Evolutionary conservation across 139 green algal species (phyloP).

Genomic region (Marvania coccoides): DNA sequence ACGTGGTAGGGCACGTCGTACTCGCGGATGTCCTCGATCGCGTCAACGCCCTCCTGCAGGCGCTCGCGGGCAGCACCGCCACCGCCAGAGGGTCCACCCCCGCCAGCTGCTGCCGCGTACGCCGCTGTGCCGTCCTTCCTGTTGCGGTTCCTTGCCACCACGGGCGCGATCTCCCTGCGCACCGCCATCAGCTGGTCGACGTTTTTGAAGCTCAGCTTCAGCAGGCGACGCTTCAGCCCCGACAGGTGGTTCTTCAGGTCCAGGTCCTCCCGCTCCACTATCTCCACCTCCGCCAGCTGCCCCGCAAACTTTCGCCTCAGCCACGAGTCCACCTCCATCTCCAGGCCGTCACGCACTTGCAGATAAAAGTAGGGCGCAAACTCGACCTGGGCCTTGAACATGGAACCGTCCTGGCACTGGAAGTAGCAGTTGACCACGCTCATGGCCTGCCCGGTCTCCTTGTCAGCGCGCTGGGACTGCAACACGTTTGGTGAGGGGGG

Average conservation of each 20-base stretch:
- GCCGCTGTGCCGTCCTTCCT: conserved; percentile 30
- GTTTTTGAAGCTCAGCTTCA: conserved; percentile 83
- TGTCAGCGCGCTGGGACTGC: conserved; percentile 75
- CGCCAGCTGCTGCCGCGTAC: conserved; percentile 12
- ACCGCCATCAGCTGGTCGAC: conserved; percentile 81
- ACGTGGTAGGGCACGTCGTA: conserved; percentile 96
- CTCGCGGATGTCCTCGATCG: conserved; percentile 85
- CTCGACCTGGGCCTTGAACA: conserved; percentile 84
- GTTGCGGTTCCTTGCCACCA: conserved; percentile 55
- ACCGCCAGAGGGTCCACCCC: conserved; percentile 14
- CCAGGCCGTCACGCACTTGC: conserved; percentile 53
- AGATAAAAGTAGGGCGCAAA: conserved; percentile 94
- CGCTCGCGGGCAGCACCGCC: neutral
- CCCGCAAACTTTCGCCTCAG: conserved; percentile 70
- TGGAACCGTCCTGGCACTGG: conserved; percentile 87
- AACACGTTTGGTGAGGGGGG: neutral
- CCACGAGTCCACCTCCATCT: conserved; percentile 82
- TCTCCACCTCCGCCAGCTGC: conserved; percentile 55
- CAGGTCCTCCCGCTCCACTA: conserved; percentile 84
- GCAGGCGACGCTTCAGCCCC: conserved; percentile 70
- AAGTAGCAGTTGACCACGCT: conserved; percentile 89
- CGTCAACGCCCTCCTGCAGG: conserved; percentile 59
- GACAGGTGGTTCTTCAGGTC: conserved; percentile 97
- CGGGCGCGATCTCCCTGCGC: conserved; percentile 60
- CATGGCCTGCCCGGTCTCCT: conserved; percentile 60